phyloP scores from a whole-genome alignment of 225 moss, liverwort and hornwort species.

The Sphagnum contortum region DNA sequence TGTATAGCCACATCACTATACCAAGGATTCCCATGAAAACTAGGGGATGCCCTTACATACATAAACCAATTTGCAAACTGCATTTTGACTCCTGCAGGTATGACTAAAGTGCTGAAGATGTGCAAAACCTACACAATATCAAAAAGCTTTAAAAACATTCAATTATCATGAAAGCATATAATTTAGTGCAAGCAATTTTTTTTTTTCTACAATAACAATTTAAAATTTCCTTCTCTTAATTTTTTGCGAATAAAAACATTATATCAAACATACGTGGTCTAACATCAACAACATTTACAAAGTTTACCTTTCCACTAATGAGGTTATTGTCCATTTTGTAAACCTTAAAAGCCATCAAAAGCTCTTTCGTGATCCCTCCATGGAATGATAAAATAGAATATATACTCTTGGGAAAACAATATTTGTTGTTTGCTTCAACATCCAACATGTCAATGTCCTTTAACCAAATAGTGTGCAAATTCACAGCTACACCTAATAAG shows the following conservation, averaged over 20 bases:
- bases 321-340: too few species aligned
- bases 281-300: too few species aligned
- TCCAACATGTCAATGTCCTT: neutral
- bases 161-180: too few species aligned
- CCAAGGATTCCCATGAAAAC: slow-evolving; percentile 1
- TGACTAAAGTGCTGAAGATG: neutral
- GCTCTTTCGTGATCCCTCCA: neutral
- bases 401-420: neutral
- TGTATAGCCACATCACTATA: slow-evolving; percentile 2
- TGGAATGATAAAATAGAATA: neutral
- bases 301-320: too few species aligned
- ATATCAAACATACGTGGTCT: too few species aligned
- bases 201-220: too few species aligned
- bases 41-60: neutral
- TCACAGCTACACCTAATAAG: neutral
- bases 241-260: too few species aligned
- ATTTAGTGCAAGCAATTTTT: too few species aligned
- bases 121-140: neutral
- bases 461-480: neutral
- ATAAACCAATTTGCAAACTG: slow-evolving; percentile 4
- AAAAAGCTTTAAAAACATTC: too few species aligned
- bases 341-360: neutral
- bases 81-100: neutral
- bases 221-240: too few species aligned
- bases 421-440: neutral